phyloP scores from a whole-genome alignment of 352 stramenopile genomes.

The Phytopythium montanum region DNA sequence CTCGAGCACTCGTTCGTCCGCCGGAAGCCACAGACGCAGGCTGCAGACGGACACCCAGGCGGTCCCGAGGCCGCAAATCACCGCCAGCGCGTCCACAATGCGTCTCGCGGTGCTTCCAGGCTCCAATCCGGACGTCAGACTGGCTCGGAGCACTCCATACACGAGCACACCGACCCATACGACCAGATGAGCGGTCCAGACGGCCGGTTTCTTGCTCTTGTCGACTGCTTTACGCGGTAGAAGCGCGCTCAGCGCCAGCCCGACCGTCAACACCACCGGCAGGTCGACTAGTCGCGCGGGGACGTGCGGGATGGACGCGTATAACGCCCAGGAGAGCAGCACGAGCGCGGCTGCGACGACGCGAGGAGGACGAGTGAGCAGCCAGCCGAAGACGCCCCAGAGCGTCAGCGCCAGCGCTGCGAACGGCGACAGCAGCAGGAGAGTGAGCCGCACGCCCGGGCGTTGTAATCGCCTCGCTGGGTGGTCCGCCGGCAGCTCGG shows the following conservation, averaged over 20 bases:
- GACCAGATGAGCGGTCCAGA: constrained; percentile 2
- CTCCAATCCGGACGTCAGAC: constrained; percentile 30
- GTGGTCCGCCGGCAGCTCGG: constrained; percentile 16
- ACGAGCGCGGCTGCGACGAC: constrained; percentile 24
- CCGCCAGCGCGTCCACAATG: constrained; percentile 32
- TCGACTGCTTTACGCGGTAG: constrained; percentile 13
- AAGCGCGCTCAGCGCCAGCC: constrained; percentile 23
- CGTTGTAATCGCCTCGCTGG: constrained; percentile 14
- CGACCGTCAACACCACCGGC: constrained; percentile 49
- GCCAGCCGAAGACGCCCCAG: constrained; percentile 46
- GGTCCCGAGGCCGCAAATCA: constrained; percentile 42
- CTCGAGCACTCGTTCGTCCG: constrained; percentile 43
- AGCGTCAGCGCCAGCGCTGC: constrained; percentile 41
- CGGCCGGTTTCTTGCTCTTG: constrained; percentile 12
- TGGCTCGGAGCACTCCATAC: constrained; percentile 44
- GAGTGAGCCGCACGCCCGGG: constrained; percentile 8
- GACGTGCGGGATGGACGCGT: constrained; percentile 47
- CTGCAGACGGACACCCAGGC: constrained; percentile 48
- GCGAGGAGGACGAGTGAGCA: constrained; percentile 42
- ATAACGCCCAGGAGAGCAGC: constrained; percentile 39
- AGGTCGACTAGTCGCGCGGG: constrained; percentile 47
- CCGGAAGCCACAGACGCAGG: constrained; percentile 51
- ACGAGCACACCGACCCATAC: constrained; percentile 29
- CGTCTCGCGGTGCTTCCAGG: constrained; percentile 25
- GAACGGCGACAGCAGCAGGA: constrained; percentile 45